phyloP scores from a whole-genome alignment of 805 yeast genomes.

The Kockiozyma suomiensis region DNA sequence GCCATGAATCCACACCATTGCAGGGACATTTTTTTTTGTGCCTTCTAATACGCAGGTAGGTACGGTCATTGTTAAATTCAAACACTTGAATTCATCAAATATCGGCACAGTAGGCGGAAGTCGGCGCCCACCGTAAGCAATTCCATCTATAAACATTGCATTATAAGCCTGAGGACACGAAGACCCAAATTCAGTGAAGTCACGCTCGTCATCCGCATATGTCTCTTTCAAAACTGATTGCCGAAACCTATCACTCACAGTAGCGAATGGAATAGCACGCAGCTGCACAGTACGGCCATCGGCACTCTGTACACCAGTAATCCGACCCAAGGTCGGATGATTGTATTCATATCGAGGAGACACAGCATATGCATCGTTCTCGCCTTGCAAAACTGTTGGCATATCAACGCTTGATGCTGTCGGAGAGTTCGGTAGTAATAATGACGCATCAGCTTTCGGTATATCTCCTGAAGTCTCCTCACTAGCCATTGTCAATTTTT shows the following conservation, averaged over 20 bases:
- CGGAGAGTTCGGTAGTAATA: too few species aligned
- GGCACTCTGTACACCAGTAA: constrained; percentile 12
- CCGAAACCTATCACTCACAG: constrained; percentile 15
- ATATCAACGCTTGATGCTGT: too few species aligned
- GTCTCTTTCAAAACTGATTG: constrained; percentile 12
- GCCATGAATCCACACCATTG: constrained; percentile 46
- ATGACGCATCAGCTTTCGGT: too few species aligned
- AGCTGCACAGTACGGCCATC: constrained; percentile 18
- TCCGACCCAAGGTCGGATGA: constrained; percentile 16
- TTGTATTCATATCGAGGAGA: constrained; percentile 46
- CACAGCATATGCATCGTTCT: constrained; percentile 48
- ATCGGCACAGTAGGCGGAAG: constrained; percentile 10
- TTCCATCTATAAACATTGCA: constrained; percentile 15
- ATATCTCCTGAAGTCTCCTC: too few species aligned
- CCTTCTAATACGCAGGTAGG: constrained; percentile 8
- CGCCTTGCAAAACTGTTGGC: neutral
- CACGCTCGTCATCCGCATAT: constrained; percentile 1
- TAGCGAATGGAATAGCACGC: constrained; percentile 19
- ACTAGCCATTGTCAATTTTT: too few species aligned
- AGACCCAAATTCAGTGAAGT: constrained; percentile 20
- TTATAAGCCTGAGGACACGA: constrained; percentile 22
- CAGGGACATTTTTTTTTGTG: constrained; percentile 2
- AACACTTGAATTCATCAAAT: constrained; percentile 23
- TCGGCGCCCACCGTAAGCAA: constrained; percentile 14
- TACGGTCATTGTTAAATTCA: constrained; percentile 19